Evolutionary conservation across 371 early-diverging fungal species (phyloP).

Genomic region (Mucor plumbeus): DNA sequence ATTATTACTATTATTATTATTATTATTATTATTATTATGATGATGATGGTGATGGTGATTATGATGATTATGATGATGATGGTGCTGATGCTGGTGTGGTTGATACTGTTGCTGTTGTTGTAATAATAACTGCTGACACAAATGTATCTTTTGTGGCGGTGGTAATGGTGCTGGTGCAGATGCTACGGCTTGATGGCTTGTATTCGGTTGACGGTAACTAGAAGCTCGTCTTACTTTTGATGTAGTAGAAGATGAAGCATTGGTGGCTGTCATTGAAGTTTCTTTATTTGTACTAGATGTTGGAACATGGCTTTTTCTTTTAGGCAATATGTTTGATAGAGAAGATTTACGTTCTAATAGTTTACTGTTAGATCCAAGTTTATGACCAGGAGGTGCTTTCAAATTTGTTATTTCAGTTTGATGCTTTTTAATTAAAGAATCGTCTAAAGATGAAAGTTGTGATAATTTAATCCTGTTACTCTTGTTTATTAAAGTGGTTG

Average conservation of each 20-base stretch:
- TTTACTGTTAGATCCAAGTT: neutral
- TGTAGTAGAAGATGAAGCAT: neutral
- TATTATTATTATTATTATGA: neutral
- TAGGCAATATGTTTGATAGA: neutral
- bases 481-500: conserved; percentile 14
- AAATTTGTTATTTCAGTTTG: neutral
- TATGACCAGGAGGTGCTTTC: neutral
- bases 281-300: neutral
- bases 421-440: neutral
- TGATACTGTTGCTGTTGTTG: neutral
- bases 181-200: neutral
- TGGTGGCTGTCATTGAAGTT: neutral
- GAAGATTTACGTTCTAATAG: neutral
- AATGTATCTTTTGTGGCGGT: neutral
- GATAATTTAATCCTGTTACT: conserved; percentile 13
- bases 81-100: conserved; percentile 2
- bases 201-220: conserved; percentile 6
- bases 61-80: neutral
- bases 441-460: neutral
- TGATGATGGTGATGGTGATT: neutral
- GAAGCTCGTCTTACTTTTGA: conserved; percentile 1
- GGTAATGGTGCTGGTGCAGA: neutral
- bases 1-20: neutral
- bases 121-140: neutral
- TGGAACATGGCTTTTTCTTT: conserved; percentile 12